These are phyloP conservation scores for Adenanthera pavonina DNA, from an alignment of 306 rosid species.

Conservation along the genomic window DNA sequence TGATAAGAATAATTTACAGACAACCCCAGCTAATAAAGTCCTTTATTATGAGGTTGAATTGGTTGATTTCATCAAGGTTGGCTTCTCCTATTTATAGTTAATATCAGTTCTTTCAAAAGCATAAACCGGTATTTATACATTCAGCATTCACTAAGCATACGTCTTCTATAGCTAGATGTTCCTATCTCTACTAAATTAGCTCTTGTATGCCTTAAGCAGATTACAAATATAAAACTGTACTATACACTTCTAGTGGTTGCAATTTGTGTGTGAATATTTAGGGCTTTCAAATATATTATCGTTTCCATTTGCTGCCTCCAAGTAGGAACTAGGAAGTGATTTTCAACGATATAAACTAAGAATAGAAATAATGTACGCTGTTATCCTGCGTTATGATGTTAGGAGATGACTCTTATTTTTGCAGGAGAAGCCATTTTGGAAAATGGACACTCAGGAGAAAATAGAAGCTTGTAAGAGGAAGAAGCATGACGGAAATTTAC, in stretches of 20 bases:
- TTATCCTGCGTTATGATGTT: neutral
- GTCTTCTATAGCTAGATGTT: neutral
- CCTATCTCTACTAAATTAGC: neutral
- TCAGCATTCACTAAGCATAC: neutral
- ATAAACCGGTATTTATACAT: neutral
- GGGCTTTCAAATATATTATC: neutral
- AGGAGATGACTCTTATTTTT: conserved; percentile 25
- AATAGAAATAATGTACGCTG: neutral
- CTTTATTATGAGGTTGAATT: conserved; percentile 57
- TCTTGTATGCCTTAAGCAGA: neutral
- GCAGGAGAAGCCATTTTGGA: conserved; percentile 76
- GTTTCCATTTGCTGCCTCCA: neutral
- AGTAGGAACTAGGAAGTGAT: neutral
- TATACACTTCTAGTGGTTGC: neutral
- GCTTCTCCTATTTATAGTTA: neutral
- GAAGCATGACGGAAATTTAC: conserved; percentile 62
- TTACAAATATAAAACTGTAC: neutral
- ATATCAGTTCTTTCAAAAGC: neutral
- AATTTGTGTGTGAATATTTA: neutral
- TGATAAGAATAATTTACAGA: conserved; percentile 33
- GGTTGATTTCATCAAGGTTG: conserved; percentile 68
- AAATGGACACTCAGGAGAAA: conserved; percentile 62
- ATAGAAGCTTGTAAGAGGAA: conserved; percentile 65
- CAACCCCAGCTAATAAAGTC: conserved; percentile 29
- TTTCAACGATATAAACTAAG: neutral